These are phyloP conservation scores for Golubevia pallescens DNA, from an alignment of 1,284 basidiomycete species.

Conservation along the genomic window DNA sequence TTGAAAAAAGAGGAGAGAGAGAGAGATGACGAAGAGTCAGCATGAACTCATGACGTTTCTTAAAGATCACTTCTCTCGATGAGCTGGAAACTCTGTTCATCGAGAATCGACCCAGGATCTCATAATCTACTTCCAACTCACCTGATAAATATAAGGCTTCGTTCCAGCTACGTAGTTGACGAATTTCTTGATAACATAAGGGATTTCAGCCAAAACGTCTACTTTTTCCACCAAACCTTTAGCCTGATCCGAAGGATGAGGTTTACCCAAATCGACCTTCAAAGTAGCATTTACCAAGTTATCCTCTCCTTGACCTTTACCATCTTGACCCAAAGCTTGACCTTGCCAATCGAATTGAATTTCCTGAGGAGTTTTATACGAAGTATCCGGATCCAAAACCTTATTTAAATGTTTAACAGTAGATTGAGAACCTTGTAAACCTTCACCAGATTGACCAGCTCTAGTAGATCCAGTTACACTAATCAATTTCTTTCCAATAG, in stretches of 20 bases:
- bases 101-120: too few species aligned
- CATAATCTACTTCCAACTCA: too few species aligned
- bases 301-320: slow-evolving; percentile 22
- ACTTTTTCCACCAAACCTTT: slow-evolving; percentile 94
- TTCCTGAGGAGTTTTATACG: slow-evolving; percentile 78
- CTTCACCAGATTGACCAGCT: slow-evolving; percentile 50
- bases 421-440: slow-evolving; percentile 71
- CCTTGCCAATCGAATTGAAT: slow-evolving; percentile 82
- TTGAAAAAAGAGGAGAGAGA: too few species aligned
- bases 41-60: too few species aligned
- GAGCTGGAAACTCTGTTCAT: too few species aligned
- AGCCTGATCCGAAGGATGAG: slow-evolving; percentile 25
- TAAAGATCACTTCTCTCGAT: too few species aligned
- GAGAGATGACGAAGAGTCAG: too few species aligned
- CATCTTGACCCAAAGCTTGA: slow-evolving; percentile 66
- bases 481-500: slow-evolving; percentile 77
- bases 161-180: slow-evolving; percentile 89
- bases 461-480: slow-evolving; percentile 69
- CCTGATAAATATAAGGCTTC: slow-evolving; percentile 92
- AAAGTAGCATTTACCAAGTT: slow-evolving; percentile 30
- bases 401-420: slow-evolving; percentile 74
- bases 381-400: slow-evolving; percentile 74
- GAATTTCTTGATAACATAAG: slow-evolving; percentile 84
- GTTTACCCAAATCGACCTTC: slow-evolving; percentile 44
- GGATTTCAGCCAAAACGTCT: slow-evolving; percentile 94